Conservation (phyloP, 768 basidiomycete genomes). For the Trichaptum fuscoviolaceum region DNA sequence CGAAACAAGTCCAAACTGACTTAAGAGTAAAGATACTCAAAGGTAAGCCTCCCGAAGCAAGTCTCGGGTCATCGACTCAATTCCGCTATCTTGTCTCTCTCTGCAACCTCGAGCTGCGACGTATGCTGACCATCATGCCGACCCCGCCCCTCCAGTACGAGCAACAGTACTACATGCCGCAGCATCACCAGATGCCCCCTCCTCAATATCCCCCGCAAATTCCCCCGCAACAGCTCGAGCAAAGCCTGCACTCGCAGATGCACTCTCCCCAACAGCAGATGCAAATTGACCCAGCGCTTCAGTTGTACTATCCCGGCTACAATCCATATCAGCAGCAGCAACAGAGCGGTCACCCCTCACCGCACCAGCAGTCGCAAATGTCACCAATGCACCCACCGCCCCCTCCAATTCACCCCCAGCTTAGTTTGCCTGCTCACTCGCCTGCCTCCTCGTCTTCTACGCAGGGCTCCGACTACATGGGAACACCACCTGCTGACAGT, state of each 20-base stretch:
- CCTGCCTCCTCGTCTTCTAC: conserved; percentile 65
- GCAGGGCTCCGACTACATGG: conserved; percentile 70
- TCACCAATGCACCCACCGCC: conserved; percentile 6
- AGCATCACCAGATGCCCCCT: conserved; percentile 26
- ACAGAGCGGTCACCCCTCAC: conserved; percentile 9
- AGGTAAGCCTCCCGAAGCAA: neutral
- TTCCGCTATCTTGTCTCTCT: neutral
- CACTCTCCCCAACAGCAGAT: conserved; percentile 53
- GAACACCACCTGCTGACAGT: conserved; percentile 65
- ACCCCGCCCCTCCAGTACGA: conserved; percentile 17
- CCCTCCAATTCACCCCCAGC: neutral
- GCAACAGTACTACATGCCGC: conserved; percentile 32
- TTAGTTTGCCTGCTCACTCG: neutral
- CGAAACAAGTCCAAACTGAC: neutral
- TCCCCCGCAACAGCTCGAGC: conserved; percentile 9
- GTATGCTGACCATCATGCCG: conserved; percentile 25
- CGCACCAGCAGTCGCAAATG: conserved; percentile 5
- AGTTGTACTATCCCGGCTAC: conserved; percentile 56
- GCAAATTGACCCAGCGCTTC: conserved; percentile 66
- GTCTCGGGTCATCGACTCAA: neutral
- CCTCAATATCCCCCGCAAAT: conserved; percentile 5
- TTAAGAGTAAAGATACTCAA: neutral
- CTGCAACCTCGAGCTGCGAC: neutral
- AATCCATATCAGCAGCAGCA: conserved; percentile 49
- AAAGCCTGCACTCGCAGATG: conserved; percentile 36